Percentiles rank a stretch among this genome's conserved stretches.
These are phyloP conservation scores for Ustilago trichophora DNA, from an alignment of 1,284 basidiomycete genomes.

Conservation along the genomic window DNA sequence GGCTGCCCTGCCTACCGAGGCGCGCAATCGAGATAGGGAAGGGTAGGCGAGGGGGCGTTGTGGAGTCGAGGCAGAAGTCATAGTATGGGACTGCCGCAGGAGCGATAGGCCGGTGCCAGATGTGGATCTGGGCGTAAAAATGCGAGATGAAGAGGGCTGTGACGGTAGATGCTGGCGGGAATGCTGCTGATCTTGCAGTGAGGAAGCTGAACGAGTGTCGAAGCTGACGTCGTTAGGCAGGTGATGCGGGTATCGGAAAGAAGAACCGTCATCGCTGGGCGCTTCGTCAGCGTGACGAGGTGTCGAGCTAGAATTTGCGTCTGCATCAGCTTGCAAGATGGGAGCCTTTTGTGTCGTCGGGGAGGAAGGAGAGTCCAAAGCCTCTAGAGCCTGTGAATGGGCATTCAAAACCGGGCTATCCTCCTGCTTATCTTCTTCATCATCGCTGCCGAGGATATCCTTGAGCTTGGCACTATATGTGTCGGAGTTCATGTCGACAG, in stretches of 20 bases:
- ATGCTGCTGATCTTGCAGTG: conserved; percentile 12
- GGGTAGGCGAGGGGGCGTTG: conserved; percentile 41
- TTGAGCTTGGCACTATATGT: conserved; percentile 45
- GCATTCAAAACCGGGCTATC: too few species aligned
- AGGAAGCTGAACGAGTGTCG: conserved; percentile 26
- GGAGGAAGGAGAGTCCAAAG: conserved; percentile 6
- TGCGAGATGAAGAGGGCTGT: conserved; percentile 22
- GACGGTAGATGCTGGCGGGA: conserved; percentile 16
- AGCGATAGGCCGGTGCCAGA: conserved; percentile 28
- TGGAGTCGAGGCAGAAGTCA: conserved; percentile 24
- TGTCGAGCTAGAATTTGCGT: conserved; percentile 15
- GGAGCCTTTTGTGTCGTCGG: conserved; percentile 18
- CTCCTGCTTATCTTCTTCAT: conserved; percentile 12
- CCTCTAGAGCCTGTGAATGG: background rate
- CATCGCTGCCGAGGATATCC: conserved; percentile 54
- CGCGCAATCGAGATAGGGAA: conserved; percentile 36
- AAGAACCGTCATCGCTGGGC: conserved; percentile 28
- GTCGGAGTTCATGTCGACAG: conserved; percentile 32
- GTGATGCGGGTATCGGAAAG: conserved; percentile 27
- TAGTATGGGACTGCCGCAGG: conserved; percentile 15
- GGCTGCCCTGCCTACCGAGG: conserved; percentile 24
- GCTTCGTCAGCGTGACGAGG: conserved; percentile 9
- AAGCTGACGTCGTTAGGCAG: conserved; percentile 39
- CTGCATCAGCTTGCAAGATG: background rate
- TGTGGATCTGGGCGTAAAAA: conserved; percentile 34